Base-by-base conservation (phyloP, 495 filamentous ascomycete species). In the Penicillium manginii region DNA sequence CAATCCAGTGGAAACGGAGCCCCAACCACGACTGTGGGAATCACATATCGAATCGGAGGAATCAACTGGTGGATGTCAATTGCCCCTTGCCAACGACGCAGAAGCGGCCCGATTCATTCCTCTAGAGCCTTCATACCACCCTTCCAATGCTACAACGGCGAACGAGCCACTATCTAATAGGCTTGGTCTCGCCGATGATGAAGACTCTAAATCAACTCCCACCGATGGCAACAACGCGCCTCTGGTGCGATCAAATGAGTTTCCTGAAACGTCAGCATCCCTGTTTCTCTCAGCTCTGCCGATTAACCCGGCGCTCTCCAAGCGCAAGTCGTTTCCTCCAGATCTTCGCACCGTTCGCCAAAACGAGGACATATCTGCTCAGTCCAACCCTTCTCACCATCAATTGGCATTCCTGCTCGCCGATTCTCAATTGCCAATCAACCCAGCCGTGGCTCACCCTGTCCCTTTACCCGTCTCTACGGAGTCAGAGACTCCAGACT, bases 251-350 rank as follows among this genome's bases (percentile, higher is more conserved):
- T 21, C n/a, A 18, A 23, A 15, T 19, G 18, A 52, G 17, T 2
- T 14, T 23, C 31, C 58, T 3, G 22, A 61, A 31, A 49, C 58
- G 4, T 39, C 52, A 9, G 1, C 40, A 23, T 67, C 59, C 22
- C 65, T 70, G 19, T 48, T 55, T 21, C 48, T 55, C 31, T 70
- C 67, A 0, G 49, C 51, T n/a, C 57, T 67, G 9, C 64, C 64
- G 2, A 64, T 67, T 33, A 67, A 67, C 22, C 64, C 64, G 21
- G 57, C 64, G 31, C 49, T 54, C 33, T 54, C 56, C 9, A 52
- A 54, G 22, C 48, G 39, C n/a, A 42, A 51, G 43, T 23, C 50
- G 21, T 60, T 51, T 15, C 52, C 52, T 50, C 19, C 51, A n/a
- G 46, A 49, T 18, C 8, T 46, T 26, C 42, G 17, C n/a, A 45